A percentile compares a stretch with the other conserved stretches of the same genome.
Evolutionary conservation across 768 basidiomycete genomes (phyloP).

Genomic region (Baorangia bicolor): DNA sequence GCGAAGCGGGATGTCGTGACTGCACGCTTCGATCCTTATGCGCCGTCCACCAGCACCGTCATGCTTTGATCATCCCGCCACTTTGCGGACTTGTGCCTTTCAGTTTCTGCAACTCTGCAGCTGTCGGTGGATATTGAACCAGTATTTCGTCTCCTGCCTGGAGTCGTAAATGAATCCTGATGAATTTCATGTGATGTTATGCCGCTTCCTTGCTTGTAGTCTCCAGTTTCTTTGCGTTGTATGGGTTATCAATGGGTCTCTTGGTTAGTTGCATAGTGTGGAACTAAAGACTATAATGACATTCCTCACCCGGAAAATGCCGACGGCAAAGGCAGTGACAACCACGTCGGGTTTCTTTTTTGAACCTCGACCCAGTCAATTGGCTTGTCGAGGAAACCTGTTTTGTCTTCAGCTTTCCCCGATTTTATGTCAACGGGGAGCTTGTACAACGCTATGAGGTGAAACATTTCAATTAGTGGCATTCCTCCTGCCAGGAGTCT

Average conservation of each 20-base stretch:
- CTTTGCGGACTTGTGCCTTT: neutral
- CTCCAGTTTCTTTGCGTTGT: neutral
- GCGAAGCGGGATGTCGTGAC: neutral
- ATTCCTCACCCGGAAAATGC: constrained; percentile 6
- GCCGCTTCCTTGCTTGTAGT: neutral
- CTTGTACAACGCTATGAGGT: constrained; percentile 3
- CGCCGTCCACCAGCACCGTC: constrained; percentile 13
- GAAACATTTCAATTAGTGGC: neutral
- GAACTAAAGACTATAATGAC: too few relatives aligned
- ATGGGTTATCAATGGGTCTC: neutral
- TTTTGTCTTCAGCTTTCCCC: neutral
- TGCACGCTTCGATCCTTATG: constrained; percentile 3
- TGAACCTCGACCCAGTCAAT: constrained; percentile 26
- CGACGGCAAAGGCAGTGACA: neutral
- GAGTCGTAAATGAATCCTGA: neutral
- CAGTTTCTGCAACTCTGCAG: neutral
- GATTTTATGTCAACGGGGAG: neutral
- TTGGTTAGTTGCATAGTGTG: neutral
- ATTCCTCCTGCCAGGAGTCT: neutral
- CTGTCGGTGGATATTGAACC: neutral
- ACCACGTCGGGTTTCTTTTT: too few relatives aligned
- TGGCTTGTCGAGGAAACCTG: constrained; percentile 22
- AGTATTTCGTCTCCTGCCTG: neutral
- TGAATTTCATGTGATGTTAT: neutral
- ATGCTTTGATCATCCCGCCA: neutral